Percentiles rank a stretch among this genome's conserved stretches.
Conservation (phyloP, 1,284 basidiomycete genomes). For the Neotropicomus parvogracilis region DNA sequence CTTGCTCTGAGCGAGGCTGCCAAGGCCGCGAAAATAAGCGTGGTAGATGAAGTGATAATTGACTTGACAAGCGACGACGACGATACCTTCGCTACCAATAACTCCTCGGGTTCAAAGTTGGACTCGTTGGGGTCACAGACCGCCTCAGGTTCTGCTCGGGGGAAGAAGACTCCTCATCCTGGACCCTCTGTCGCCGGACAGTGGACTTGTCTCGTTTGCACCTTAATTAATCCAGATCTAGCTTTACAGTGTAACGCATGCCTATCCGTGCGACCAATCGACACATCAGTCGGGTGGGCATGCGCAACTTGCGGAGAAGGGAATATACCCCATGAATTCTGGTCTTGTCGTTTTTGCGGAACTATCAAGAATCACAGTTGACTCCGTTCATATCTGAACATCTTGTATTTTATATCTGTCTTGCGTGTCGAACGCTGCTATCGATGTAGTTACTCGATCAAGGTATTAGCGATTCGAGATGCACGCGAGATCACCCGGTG, state of each 20-base stretch:
- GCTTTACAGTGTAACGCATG: conserved; percentile 65
- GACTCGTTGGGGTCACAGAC: conserved; percentile 15
- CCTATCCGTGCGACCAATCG: conserved; percentile 44
- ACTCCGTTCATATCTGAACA: conserved; percentile 10
- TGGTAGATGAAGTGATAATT: conserved; percentile 47
- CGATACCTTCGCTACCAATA: conserved; percentile 25
- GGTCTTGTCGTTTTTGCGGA: conserved; percentile 75
- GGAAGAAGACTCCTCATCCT: not conserved
- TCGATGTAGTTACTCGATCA: too few species aligned
- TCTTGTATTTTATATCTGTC: conserved; percentile 4
- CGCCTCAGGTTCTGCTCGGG: not conserved
- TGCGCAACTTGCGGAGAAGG: conserved; percentile 66
- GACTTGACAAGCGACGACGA: conserved; percentile 51
- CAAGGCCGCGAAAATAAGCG: conserved; percentile 64
- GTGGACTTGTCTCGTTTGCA: conserved; percentile 74
- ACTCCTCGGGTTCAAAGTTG: conserved; percentile 13
- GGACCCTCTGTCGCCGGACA: conserved; percentile 20
- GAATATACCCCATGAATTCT: conserved; percentile 61
- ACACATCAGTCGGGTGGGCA: conserved; percentile 51
- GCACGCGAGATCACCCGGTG: not conserved
- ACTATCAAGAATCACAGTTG: conserved; percentile 52
- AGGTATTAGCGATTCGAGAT: too few species aligned
- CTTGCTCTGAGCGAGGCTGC: conserved; percentile 61
- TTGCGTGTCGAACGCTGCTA: not conserved
- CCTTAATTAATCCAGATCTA: conserved; percentile 56